These are phyloP conservation scores for Epichloe sp. DNA, from an alignment of 2,329 filamentous ascomycete genomes.

Conservation along the genomic window DNA sequence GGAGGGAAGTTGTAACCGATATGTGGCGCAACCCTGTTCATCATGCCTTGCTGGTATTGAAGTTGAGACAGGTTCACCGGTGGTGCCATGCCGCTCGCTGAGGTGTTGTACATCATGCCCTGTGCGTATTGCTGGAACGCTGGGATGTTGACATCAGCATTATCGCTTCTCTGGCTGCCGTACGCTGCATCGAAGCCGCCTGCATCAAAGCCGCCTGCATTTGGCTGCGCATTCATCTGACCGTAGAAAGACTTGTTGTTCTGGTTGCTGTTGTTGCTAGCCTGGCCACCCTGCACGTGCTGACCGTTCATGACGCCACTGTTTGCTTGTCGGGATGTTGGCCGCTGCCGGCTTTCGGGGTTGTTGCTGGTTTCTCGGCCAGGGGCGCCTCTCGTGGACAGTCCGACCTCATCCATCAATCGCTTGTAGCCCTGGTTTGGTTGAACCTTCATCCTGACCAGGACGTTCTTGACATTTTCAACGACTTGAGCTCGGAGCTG, in stretches of 20 bases:
- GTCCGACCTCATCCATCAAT: conserved; percentile 93
- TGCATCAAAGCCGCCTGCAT: conserved; percentile 27
- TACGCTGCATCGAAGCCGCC: conserved; percentile 39
- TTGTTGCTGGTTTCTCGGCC: conserved; percentile 31
- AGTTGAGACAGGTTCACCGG: conserved; percentile 38
- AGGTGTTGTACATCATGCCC: conserved; percentile 36
- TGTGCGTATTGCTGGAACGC: conserved; percentile 39
- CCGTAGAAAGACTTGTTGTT: conserved; percentile 40
- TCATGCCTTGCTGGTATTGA: conserved; percentile 46
- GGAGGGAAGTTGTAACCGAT: conserved; percentile 44
- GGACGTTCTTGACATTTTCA: conserved; percentile 80
- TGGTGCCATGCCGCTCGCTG: conserved; percentile 31
- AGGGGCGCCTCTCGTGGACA: conserved; percentile 52
- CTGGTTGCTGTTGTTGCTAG: conserved; percentile 7
- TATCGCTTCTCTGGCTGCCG: conserved; percentile 38
- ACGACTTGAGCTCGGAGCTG: conserved; percentile 75
- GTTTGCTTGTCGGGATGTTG: conserved; percentile 41
- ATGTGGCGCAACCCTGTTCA: conserved; percentile 38
- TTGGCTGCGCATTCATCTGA: conserved; percentile 28
- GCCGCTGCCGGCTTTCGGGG: conserved; percentile 39
- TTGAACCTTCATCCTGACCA: conserved; percentile 82
- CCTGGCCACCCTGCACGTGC: conserved; percentile 24
- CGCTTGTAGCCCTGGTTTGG: conserved; percentile 95
- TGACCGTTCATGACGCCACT: conserved; percentile 23
- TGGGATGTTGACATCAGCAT: conserved; percentile 34